Conservation (phyloP, 2,329 filamentous ascomycete genomes). For the Epichloe bromicola region DNA sequence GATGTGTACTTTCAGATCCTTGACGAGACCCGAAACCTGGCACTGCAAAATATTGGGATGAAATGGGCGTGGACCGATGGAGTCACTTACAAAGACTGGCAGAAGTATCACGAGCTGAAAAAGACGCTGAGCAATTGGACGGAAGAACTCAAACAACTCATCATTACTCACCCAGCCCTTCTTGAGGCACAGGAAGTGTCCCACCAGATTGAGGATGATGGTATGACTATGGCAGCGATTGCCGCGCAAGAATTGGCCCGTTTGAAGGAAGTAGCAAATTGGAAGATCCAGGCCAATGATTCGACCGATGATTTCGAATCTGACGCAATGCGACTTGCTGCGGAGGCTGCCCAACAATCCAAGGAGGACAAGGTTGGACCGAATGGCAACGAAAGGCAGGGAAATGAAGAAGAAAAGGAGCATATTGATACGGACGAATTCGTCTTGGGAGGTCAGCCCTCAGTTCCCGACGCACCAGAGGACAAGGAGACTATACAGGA, state of each 20-base stretch:
- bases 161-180: conserved; percentile 60
- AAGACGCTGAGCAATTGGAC: conserved; percentile 76
- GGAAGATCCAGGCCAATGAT: conserved; percentile 70
- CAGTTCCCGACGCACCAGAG: neutral
- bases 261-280: conserved; percentile 71
- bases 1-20: conserved; percentile 72
- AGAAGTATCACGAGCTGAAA: conserved; percentile 82
- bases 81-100: conserved; percentile 94
- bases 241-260: conserved; percentile 68
- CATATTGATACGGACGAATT: conserved; percentile 3
- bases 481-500: neutral
- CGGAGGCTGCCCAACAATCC: conserved; percentile 26
- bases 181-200: conserved; percentile 53
- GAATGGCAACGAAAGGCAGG: conserved; percentile 1
- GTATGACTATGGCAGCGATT: conserved; percentile 66
- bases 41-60: conserved; percentile 85
- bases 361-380: conserved; percentile 11
- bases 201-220: conserved; percentile 59
- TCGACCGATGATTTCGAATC: conserved; percentile 66
- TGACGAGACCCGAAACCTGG: conserved; percentile 68
- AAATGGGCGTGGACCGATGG: conserved; percentile 93
- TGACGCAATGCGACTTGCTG: conserved; percentile 46
- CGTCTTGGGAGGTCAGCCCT: neutral
- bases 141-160: conserved; percentile 63
- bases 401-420: neutral